Conservation (phyloP, 768 basidiomycete species). For the Lactarius quietus region DNA sequence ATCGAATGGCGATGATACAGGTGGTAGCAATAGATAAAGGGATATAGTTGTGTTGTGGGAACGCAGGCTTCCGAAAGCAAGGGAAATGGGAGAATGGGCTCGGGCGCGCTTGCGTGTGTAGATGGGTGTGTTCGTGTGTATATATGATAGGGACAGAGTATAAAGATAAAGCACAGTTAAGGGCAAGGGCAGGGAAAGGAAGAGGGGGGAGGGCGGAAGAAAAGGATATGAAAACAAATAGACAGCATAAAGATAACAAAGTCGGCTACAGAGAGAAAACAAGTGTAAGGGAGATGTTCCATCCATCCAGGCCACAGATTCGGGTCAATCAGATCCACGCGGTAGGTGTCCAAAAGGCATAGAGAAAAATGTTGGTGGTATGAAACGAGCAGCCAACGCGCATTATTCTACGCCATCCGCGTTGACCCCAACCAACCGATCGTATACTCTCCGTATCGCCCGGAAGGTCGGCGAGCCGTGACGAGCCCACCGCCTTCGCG, state of each 20-base stretch:
- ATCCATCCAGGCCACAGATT: background rate
- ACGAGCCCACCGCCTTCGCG: conserved; percentile 13
- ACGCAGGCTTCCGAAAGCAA: background rate
- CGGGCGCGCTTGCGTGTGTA: background rate
- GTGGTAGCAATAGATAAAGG: background rate
- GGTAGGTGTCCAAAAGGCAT: background rate
- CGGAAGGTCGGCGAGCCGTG: conserved; percentile 8
- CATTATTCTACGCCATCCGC: background rate
- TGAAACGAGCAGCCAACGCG: background rate
- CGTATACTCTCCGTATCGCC: background rate
- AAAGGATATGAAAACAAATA: background rate
- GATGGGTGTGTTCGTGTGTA: background rate
- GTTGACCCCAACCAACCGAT: background rate
- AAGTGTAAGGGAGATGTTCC: background rate
- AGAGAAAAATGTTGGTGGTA: background rate
- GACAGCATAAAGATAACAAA: conserved; percentile 23
- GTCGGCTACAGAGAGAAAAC: background rate
- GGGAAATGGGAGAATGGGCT: background rate
- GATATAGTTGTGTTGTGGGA: background rate
- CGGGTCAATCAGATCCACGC: background rate
- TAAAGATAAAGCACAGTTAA: background rate
- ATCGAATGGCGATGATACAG: background rate
- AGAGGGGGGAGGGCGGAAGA: background rate
- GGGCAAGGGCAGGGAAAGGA: background rate
- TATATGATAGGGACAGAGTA: background rate